Evolutionary conservation across 1,284 basidiomycete species (phyloP).

Genomic region (Earliella scabrosa): DNA sequence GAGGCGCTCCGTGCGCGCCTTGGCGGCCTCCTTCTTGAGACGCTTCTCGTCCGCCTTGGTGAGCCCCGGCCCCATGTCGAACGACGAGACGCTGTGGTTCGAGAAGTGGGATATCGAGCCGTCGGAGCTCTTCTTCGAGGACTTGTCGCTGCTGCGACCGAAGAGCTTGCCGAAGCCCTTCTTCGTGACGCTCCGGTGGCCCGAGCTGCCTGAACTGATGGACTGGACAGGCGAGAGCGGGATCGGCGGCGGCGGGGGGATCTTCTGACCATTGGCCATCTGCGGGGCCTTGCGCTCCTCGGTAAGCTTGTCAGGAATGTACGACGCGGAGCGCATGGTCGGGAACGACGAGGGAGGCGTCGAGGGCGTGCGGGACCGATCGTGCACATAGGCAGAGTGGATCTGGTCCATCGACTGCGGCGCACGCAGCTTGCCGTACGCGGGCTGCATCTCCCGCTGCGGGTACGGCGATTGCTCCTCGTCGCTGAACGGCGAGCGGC

Average conservation of each 20-base stretch:
- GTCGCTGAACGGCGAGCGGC: neutral
- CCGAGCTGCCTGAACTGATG: neutral
- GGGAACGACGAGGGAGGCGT: neutral
- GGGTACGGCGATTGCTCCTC: slow-evolving; percentile 1
- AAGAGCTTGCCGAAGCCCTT: slow-evolving; percentile 21
- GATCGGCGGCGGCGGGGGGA: neutral
- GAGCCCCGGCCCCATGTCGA: slow-evolving; percentile 37
- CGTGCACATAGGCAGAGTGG: neutral
- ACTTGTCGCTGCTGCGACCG: neutral
- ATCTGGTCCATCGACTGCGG: neutral
- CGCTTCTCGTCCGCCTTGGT: slow-evolving; percentile 49
- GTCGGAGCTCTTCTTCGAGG: slow-evolving; percentile 12
- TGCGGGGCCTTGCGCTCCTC: neutral
- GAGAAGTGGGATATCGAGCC: slow-evolving; percentile 3
- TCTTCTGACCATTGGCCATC: neutral
- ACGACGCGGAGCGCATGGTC: neutral
- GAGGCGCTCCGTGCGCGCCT: slow-evolving; percentile 43
- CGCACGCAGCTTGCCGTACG: slow-evolving; percentile 4
- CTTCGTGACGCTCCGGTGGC: neutral
- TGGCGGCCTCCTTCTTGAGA: slow-evolving; percentile 49
- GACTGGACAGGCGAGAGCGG: slow-evolving; percentile 7
- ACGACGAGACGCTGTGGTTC: slow-evolving; percentile 15
- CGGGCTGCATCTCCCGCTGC: slow-evolving; percentile 1
- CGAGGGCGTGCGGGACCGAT: neutral
- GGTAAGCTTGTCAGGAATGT: neutral